Base-by-base conservation (phyloP, 106 monocot species). In the Dendrobium chrysotoxum region DNA sequence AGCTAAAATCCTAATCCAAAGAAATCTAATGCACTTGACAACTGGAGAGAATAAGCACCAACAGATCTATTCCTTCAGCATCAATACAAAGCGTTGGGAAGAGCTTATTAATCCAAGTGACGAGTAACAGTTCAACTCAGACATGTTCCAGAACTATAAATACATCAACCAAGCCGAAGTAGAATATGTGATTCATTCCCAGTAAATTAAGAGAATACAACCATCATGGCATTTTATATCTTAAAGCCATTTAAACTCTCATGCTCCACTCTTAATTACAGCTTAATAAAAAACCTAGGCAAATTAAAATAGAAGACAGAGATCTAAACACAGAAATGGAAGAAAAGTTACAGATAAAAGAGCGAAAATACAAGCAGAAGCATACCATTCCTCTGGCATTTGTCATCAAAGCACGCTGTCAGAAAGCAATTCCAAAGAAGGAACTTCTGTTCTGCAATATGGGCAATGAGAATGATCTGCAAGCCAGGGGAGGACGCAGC, bases 401-500 rank as follows among this genome's bases (percentile, higher is more conserved):
- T 38, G 4, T 13, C 13, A 35, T 70, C 26, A 70, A 70, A 50
- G 76, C 23, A 0, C 47, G 7, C 5, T 46, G 0, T 50, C 28
- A 76, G 80, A 46, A 20, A 46, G 41, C 17, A 41, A 12, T 13
- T 81, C 26, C 55, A 61, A 44, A 31, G 77, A 66, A 20, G 61
- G 72, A 72, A 87, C 80, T 61, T 28, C n/a, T 0, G 77, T 81
- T 79, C 87, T 81, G 50, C 87, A 87, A 71, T 78, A 84, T 3
- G 87, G 87, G 75, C 87, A 87, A 4, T 81, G 72, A 31, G 83
- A 70, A 35, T 87, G 80, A 11, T 20, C 64, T 23, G 77, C 73
- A 31, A 87, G 83, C 87, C 87, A 87, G 40, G 87, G 87, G 18
- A 57, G 80, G 40, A 87, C 61, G 54, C 87, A 87, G 55, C 84